Evolutionary conservation across 768 basidiomycete genomes (phyloP).

Genomic region (Calocera cornea): DNA sequence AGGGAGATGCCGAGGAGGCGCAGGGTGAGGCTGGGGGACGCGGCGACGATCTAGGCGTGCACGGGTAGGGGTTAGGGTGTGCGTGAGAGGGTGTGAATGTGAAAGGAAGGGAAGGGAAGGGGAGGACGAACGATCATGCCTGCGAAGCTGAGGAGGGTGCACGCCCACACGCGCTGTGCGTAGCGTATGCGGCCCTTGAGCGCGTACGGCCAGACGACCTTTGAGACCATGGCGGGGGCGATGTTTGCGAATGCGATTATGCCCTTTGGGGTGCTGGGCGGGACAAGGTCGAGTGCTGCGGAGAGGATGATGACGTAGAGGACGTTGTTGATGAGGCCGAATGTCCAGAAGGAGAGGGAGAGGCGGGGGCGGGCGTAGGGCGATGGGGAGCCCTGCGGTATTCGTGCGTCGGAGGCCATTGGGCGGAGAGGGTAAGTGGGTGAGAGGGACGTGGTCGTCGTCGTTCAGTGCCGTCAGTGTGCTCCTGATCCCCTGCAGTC

Average conservation of each 20-base stretch:
- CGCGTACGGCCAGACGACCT: slow-evolving; percentile 85
- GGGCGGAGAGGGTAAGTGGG: not conserved
- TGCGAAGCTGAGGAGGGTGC: slow-evolving; percentile 55
- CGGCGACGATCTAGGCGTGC: slow-evolving; percentile 52
- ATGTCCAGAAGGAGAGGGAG: slow-evolving; percentile 64
- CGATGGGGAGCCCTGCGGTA: not conserved
- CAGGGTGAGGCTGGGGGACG: slow-evolving; percentile 48
- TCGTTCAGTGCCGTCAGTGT: not conserved
- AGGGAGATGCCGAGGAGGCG: slow-evolving; percentile 68
- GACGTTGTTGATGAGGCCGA: slow-evolving; percentile 88
- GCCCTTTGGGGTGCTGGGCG: slow-evolving; percentile 83
- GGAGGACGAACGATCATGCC: slow-evolving; percentile 70
- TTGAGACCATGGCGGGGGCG: slow-evolving; percentile 62
- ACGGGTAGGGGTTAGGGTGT: no score
- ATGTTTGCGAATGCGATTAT: slow-evolving; percentile 95
- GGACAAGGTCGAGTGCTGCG: slow-evolving; percentile 87
- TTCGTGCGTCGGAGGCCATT: not conserved
- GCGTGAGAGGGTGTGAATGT: not conserved
- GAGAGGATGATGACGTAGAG: slow-evolving; percentile 94
- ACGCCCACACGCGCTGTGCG: slow-evolving; percentile 54
- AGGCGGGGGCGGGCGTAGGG: not conserved
- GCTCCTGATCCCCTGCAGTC: no score
- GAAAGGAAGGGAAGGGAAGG: not conserved
- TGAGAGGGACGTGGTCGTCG: not conserved
- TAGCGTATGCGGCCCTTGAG: slow-evolving; percentile 80